These are phyloP conservation scores for Juncus inflexus DNA, from an alignment of 176 grass and related monocot genomes.

Conservation along the genomic window DNA sequence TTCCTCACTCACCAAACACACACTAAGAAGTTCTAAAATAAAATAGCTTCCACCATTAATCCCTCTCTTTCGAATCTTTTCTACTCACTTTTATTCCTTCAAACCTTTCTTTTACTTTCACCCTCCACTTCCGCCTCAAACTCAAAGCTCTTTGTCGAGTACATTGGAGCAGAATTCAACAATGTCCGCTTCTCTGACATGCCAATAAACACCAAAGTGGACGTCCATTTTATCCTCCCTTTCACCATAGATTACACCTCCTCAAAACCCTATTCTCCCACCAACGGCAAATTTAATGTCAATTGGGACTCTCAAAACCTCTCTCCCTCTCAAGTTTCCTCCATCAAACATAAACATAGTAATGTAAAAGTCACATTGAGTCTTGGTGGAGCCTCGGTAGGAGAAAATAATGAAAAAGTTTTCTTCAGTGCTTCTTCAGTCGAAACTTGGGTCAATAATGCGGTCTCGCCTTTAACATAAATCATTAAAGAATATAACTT, in stretches of 20 bases:
- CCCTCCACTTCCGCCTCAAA: constrained; percentile 14
- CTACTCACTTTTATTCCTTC: no score
- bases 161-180: constrained; percentile 46
- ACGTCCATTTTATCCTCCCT: constrained; percentile 49
- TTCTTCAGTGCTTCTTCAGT: constrained; percentile 30
- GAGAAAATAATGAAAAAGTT: not conserved
- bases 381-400: constrained; percentile 35
- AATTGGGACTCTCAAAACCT: constrained; percentile 31
- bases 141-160: constrained; percentile 52
- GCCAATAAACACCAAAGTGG: constrained; percentile 31
- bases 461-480: not conserved
- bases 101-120: no score
- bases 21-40: no score
- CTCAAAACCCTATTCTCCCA: not conserved
- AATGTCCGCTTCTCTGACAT: constrained; percentile 45
- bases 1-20: no score
- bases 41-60: no score
- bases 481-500: constrained; percentile 30
- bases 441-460: constrained; percentile 43
- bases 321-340: constrained; percentile 19
- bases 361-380: constrained; percentile 32
- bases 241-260: constrained; percentile 50
- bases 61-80: no score
- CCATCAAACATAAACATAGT: constrained; percentile 3
- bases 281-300: constrained; percentile 32